Percentiles rank a stretch among this genome's conserved stretches.
Evolutionary conservation across 192 early-diverging fungal species (phyloP).

Genomic region (Backusella australiensis): DNA sequence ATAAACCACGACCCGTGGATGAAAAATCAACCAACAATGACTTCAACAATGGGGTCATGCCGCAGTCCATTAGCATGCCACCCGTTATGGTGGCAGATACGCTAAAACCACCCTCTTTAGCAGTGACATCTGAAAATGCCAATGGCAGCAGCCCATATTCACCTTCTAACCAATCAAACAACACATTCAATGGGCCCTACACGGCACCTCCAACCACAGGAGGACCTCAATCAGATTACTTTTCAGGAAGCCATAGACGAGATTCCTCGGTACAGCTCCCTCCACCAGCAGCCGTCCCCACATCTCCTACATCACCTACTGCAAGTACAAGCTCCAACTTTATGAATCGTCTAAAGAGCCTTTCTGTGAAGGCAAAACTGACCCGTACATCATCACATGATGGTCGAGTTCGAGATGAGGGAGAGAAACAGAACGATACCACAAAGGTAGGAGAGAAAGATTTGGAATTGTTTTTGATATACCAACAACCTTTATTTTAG

Average conservation of each 20-base stretch:
- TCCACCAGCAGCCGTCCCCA: slow-evolving; percentile 32
- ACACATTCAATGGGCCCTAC: slow-evolving; percentile 27
- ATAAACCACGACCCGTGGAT: neutral
- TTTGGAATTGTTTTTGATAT: no score
- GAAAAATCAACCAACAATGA: neutral
- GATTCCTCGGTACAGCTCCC: slow-evolving; percentile 32
- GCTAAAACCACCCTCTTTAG: neutral
- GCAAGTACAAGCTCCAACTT: slow-evolving; percentile 14
- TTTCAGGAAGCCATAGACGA: slow-evolving; percentile 26
- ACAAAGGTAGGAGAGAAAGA: neutral
- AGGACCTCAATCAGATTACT: slow-evolving; percentile 21
- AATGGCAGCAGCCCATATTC: neutral
- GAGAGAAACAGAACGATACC: neutral
- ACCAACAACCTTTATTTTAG: neutral
- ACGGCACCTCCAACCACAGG: slow-evolving; percentile 32
- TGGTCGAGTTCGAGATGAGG: neutral
- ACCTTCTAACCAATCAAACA: slow-evolving; percentile 8
- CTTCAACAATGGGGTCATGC: neutral
- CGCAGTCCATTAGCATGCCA: neutral
- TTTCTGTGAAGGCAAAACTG: slow-evolving; percentile 44
- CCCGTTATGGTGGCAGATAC: neutral
- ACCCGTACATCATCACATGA: slow-evolving; percentile 42
- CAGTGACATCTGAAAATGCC: neutral
- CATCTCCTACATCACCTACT: slow-evolving; percentile 17
- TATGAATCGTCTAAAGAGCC: slow-evolving; percentile 47